A percentile compares a stretch with the other conserved stretches of the same genome.
These are phyloP conservation scores for Pseudopithomyces maydicus DNA, from an alignment of 2,329 filamentous ascomycete genomes.

Conservation along the genomic window DNA sequence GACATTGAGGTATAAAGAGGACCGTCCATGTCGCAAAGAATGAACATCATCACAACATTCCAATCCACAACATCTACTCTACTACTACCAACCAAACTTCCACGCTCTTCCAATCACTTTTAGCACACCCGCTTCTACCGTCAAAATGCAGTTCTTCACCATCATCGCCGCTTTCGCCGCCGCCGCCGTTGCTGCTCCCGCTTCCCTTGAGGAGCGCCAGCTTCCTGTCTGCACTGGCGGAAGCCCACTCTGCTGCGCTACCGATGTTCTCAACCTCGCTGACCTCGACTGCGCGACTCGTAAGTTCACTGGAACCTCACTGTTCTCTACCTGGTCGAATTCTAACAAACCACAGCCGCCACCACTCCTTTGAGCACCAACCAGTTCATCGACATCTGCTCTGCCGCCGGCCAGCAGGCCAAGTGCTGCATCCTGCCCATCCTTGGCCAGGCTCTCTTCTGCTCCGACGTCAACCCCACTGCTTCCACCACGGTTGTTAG, in stretches of 20 bases:
- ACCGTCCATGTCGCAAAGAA: slow-evolving; percentile 18
- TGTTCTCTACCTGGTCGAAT: background rate
- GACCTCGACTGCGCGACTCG: slow-evolving; percentile 62
- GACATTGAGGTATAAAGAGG: slow-evolving; percentile 39
- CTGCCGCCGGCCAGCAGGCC: slow-evolving; percentile 58
- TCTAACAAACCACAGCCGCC: slow-evolving; percentile 34
- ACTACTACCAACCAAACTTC: slow-evolving; percentile 15
- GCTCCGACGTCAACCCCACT: slow-evolving; percentile 39
- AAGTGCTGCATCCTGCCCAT: slow-evolving; percentile 64
- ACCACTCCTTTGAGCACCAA: slow-evolving; percentile 45
- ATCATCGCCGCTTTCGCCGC: slow-evolving; percentile 38
- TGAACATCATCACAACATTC: slow-evolving; percentile 32
- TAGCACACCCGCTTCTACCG: slow-evolving; percentile 10
- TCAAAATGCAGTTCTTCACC: slow-evolving; percentile 44
- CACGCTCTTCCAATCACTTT: slow-evolving; percentile 9
- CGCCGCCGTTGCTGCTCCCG: slow-evolving; percentile 35
- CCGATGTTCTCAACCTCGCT: slow-evolving; percentile 63
- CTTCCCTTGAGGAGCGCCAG: slow-evolving; percentile 39
- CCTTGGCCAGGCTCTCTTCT: slow-evolving; percentile 47
- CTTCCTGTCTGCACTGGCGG: slow-evolving; percentile 41
- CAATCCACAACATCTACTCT: slow-evolving; percentile 19
- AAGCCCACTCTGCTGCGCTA: slow-evolving; percentile 63
- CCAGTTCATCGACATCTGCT: slow-evolving; percentile 55
- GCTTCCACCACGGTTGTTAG: slow-evolving; percentile 7
- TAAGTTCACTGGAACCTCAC: slow-evolving; percentile 42